A percentile compares a stretch with the other conserved stretches of the same genome.
Conservation (phyloP, 2,329 filamentous ascomycete species). For the Diaporthe citrichinensis region DNA sequence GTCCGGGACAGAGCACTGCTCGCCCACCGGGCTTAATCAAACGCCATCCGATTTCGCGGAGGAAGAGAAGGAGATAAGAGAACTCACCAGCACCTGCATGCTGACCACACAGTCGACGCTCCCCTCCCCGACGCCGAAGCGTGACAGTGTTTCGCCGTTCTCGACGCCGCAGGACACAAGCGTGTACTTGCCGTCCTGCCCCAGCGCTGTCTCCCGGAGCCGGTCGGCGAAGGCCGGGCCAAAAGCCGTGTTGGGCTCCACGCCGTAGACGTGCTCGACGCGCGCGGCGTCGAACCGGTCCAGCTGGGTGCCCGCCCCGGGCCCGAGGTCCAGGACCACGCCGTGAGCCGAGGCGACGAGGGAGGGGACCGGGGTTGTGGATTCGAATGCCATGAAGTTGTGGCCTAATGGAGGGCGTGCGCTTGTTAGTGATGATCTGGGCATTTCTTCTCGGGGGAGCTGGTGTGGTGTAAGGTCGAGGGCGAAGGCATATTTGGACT, state of each 20-base stretch:
- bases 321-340: slow-evolving; percentile 59
- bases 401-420: slow-evolving; percentile 2
- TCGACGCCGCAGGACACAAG: slow-evolving; percentile 55
- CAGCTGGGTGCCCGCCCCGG: slow-evolving; percentile 60
- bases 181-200: slow-evolving; percentile 54
- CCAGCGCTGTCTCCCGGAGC: slow-evolving; percentile 46
- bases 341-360: slow-evolving; percentile 46
- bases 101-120: slow-evolving; percentile 57
- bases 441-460: too few relatives aligned
- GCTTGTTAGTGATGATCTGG: background rate
- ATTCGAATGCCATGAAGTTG: slow-evolving; percentile 35
- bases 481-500: background rate
- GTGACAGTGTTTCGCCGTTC: slow-evolving; percentile 54
- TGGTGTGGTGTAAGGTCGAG: background rate
- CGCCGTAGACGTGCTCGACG: slow-evolving; percentile 54
- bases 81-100: slow-evolving; percentile 55
- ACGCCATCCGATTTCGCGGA: background rate
- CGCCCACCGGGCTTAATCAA: background rate
- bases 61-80: background rate
- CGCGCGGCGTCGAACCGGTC: slow-evolving; percentile 51
- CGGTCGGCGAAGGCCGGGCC: slow-evolving; percentile 49
- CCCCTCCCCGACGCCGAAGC: slow-evolving; percentile 52
- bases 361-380: slow-evolving; percentile 36
- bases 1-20: slow-evolving; percentile 53
- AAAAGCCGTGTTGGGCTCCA: slow-evolving; percentile 58